These are phyloP conservation scores for Penicillium occitanis DNA, from an alignment of 2,329 filamentous ascomycete genomes.

Conservation along the genomic window DNA sequence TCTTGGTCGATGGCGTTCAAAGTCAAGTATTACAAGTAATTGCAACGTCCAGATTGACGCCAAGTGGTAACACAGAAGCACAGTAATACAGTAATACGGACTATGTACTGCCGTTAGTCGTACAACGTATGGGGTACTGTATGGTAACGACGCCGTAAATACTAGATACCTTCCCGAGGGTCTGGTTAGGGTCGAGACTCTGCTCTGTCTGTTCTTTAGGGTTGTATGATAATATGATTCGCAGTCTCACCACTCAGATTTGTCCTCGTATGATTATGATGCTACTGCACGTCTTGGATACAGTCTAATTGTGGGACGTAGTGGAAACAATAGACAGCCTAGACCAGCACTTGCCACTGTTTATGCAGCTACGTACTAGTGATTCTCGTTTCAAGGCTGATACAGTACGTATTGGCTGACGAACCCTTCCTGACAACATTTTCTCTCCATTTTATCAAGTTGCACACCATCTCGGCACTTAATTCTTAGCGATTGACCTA, in stretches of 20 bases:
- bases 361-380: neutral
- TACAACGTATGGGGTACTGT: neutral
- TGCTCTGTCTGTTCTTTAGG: neutral
- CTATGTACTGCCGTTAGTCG: neutral
- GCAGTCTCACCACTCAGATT: neutral
- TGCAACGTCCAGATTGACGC: neutral
- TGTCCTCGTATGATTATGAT: neutral
- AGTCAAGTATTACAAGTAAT: neutral
- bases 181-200: neutral
- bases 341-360: neutral
- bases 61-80: conserved; percentile 2
- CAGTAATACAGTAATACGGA: too few relatives aligned
- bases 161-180: neutral
- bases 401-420: neutral
- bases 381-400: neutral
- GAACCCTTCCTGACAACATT: neutral
- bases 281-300: neutral
- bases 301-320: neutral
- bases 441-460: neutral
- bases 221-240: neutral
- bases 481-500: neutral
- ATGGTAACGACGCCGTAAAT: neutral
- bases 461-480: neutral
- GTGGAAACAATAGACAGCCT: conserved; percentile 5
- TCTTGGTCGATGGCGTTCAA: neutral